Base-by-base conservation (phyloP, 148 eudicot genomes). In the Rhododendron vialii region DNA sequence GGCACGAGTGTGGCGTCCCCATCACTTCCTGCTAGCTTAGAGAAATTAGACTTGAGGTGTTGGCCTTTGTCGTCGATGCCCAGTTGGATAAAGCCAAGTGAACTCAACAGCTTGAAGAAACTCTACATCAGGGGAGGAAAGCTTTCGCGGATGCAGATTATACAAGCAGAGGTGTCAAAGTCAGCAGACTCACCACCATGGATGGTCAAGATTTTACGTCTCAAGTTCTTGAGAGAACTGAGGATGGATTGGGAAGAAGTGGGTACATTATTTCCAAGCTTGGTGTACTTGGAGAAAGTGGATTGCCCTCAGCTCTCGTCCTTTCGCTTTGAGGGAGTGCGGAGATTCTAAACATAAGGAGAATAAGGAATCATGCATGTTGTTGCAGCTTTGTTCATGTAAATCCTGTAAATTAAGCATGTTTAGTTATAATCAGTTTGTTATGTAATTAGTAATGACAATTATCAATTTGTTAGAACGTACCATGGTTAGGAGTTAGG, bases 41-140 rank as follows among this genome's bases (percentile, higher is more conserved):
- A 73, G 43, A 73, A 73, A 73, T 14, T 73, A 4, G 77, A 73
- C 43, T 35, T 73, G 77, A 73, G 77, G 77, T 33, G 78, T 15
- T 74, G 78, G 78, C 78, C 78, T 74, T 74, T 1, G 78, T 15
- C n/a, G 45, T 5, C 8, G 8, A 74, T 74, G 78, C 78, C 78
- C 45, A 35, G 3, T 74, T 74, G 78, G 78, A 35, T 74, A 7
- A 14, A 74, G 8, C 78, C 78, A 17, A 0, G 78, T 17, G 22
- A 74, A 35, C 45, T 74, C 24, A 74, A 74, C 7, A 13, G 24
- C 45, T 17, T 74, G 20, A 74, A 74, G 45, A 74, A 74, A 35
- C 78, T 74, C 78, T 74, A 74, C 78, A 74, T 74, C 22, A 74
- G 45, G 41, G 78, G 45, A 74, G 78, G 78, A 74, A 30, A 14